phyloP scores from a whole-genome alignment of 768 basidiomycete species.

The Suillus discolor region DNA sequence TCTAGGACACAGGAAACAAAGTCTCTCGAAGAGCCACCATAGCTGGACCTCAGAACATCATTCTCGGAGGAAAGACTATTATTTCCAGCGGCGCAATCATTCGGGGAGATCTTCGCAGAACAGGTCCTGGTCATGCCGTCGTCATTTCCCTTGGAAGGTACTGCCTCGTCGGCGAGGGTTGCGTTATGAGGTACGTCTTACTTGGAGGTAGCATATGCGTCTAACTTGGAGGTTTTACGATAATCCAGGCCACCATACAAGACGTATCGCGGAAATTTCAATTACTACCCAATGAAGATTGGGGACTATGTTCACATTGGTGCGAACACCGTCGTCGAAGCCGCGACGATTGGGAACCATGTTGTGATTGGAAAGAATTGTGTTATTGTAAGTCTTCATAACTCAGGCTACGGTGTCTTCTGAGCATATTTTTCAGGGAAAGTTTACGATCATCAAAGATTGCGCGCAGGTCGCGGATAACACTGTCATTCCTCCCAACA shows the following conservation, averaged over 20 bases:
- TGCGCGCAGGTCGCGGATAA: constrained; percentile 89
- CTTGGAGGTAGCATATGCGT: constrained; percentile 4
- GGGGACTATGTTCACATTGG: constrained; percentile 96
- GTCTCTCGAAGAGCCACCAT: constrained; percentile 92
- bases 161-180: constrained; percentile 87
- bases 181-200: constrained; percentile 74
- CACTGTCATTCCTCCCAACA: constrained; percentile 88
- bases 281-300: constrained; percentile 98
- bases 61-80: constrained; percentile 95
- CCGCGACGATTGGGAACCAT: constrained; percentile 91
- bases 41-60: constrained; percentile 93
- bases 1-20: constrained; percentile 93
- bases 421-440: constrained; percentile 59
- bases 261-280: constrained; percentile 88
- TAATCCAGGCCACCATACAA: constrained; percentile 76
- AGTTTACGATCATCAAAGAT: constrained; percentile 96
- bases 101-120: constrained; percentile 88
- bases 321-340: constrained; percentile 86
- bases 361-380: constrained; percentile 96
- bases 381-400: constrained; percentile 68
- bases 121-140: constrained; percentile 90
- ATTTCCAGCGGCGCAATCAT: constrained; percentile 90
- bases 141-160: constrained; percentile 94
- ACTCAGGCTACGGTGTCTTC: constrained; percentile 2
- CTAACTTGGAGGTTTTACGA: neutral